Percentiles rank a stretch among this genome's conserved stretches.
These are phyloP conservation scores for Lactuca saligna DNA, from an alignment of 129 eudicot genomes.

Conservation along the genomic window DNA sequence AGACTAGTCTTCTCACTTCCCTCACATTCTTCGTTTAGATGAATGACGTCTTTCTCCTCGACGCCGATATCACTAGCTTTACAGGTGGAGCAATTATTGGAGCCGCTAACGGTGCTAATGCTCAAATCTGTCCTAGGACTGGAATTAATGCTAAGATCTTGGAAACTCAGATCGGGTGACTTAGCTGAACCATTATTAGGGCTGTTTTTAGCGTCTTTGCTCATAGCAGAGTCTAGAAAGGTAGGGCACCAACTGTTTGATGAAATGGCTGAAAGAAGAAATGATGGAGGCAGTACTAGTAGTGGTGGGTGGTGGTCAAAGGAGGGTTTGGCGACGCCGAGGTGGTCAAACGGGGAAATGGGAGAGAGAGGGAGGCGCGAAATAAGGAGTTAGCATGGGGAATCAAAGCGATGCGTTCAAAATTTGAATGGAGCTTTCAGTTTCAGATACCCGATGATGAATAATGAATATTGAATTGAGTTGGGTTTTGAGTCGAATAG, in stretches of 20 bases:
- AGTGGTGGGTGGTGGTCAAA: conserved; percentile 47
- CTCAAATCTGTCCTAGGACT: conserved; percentile 54
- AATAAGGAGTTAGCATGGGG: conserved; percentile 46
- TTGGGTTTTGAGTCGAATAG: conserved; percentile 39
- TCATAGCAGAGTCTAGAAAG: conserved; percentile 31
- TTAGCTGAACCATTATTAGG: conserved; percentile 27
- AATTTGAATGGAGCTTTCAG: conserved; percentile 59
- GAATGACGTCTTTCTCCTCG: conserved; percentile 31
- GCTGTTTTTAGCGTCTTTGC: conserved; percentile 9
- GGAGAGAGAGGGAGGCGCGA: conserved; percentile 45
- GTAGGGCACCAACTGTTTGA: conserved; percentile 38
- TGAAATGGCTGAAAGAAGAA: conserved; percentile 45
- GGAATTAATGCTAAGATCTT: conserved; percentile 48
- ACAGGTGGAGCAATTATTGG: conserved; percentile 41
- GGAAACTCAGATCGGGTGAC: conserved; percentile 44
- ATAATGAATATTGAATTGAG: conserved; percentile 20
- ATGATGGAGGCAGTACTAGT: conserved; percentile 9
- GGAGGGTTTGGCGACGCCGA: conserved; percentile 58
- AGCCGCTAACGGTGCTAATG: conserved; percentile 42
- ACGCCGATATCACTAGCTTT: conserved; percentile 37
- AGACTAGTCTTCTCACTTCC: conserved; percentile 70
- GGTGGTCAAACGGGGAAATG: conserved; percentile 62
- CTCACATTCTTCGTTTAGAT: conserved; percentile 30
- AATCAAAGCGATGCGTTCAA: conserved; percentile 41
- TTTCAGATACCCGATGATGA: conserved; percentile 48